Evolutionary conservation across 2,329 filamentous ascomycete genomes (phyloP), one percentile per base, ranked within the genome.

Genomic region (Fusarium albosuccineum): DNA sequence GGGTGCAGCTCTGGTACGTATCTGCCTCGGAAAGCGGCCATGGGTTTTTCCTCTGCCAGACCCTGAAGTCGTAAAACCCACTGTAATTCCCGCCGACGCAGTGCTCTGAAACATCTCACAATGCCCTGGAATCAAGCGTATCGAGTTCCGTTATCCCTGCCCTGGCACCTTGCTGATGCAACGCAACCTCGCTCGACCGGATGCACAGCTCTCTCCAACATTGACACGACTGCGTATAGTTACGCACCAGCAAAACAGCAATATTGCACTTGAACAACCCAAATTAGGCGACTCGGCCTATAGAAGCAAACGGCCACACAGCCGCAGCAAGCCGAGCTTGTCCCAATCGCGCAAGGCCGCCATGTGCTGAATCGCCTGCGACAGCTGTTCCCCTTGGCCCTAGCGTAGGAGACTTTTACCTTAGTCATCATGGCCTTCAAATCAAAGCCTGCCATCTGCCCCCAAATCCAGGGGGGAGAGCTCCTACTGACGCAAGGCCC

Each of bases 251-350:
- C n/a, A 52, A 29, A 17, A 22, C 7, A 49, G 33, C 11, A 29
- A 41, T 37, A 8, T 16, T 27, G 14, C 53, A 49, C 53, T 6
- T 5, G n/a, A 39, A 40, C 26, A 22, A 13, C 13, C 52, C 22
- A 11, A 6, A 22, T 46, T 11, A 10, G 41, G 22, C 13, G 17
- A 30, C 37, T 37, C 5, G 16, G 40, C n/a, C 30, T 36, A 29
- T 36, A 34, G 36, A 48, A 50, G 36, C 44, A n/a, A 41, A 55
- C 37, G 36, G 27, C 40, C 57, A 22, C 39, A 39, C 52, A 53
- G 66, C 66, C 66, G 66, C 36, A 42, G 34, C 63, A 69, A 69
- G 60, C 64, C 64, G 59, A 42, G 22, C 59, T 45, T 56, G 14
- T 46, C 53, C 45, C 33, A 30, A 51, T 56, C 29, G 26, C 39